Evolutionary conservation across 495 filamentous ascomycete genomes (phyloP).

Genomic region (Hyaloscypha hepaticicola): DNA sequence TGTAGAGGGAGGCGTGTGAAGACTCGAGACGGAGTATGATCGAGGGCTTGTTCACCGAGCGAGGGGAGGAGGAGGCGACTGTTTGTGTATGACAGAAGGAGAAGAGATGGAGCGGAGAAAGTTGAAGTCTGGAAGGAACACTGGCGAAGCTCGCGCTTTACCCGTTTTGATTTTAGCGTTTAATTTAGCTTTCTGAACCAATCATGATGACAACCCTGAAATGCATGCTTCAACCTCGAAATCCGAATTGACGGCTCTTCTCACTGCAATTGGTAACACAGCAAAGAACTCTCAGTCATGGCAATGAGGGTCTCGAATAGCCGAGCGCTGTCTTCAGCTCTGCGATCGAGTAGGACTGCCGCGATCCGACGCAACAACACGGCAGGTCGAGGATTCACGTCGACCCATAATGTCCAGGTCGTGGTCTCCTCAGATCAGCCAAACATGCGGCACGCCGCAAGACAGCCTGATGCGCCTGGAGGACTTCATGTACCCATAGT

Average conservation of each 20-base stretch:
- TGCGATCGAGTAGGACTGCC: constrained; percentile 52
- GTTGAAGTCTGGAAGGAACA: background rate
- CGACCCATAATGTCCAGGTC: constrained; percentile 22
- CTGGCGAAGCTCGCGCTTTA: background rate
- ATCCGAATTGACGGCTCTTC: background rate
- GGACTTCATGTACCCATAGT: constrained; percentile 61
- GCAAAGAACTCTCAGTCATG: constrained; percentile 54
- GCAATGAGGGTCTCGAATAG: constrained; percentile 65
- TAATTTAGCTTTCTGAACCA: background rate
- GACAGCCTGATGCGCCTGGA: constrained; percentile 26
- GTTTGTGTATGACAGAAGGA: background rate
- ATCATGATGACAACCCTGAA: background rate
- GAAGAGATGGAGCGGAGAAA: constrained; percentile 1
- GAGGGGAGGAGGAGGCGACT: background rate
- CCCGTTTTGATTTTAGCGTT: background rate
- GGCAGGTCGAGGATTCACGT: constrained; percentile 21
- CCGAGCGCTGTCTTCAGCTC: constrained; percentile 59
- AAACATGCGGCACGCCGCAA: constrained; percentile 56
- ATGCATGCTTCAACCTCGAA: background rate
- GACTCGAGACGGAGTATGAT: background rate
- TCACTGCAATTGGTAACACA: constrained; percentile 36
- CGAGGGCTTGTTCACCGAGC: background rate
- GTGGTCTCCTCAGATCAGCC: constrained; percentile 52
- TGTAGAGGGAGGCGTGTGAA: background rate
- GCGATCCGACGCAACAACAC: constrained; percentile 27